These are phyloP conservation scores for Exophiala calicioides DNA, from an alignment of 2,329 filamentous ascomycete species.

Conservation along the genomic window DNA sequence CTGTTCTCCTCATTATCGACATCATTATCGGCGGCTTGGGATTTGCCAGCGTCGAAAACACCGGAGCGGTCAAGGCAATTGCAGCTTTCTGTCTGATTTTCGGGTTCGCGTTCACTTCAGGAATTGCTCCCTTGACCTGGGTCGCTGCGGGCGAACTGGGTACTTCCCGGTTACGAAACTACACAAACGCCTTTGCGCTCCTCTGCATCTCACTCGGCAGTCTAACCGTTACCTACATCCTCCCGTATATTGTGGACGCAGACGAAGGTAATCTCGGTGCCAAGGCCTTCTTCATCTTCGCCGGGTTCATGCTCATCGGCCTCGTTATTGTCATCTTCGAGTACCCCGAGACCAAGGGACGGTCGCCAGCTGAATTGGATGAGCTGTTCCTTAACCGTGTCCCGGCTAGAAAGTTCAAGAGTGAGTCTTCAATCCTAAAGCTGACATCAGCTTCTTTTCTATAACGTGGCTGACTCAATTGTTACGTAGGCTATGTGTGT, in stretches of 20 bases:
- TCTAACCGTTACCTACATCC: constrained; percentile 3
- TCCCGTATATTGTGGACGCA: constrained; percentile 8
- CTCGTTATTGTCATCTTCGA: constrained; percentile 65
- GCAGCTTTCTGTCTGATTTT: constrained; percentile 4
- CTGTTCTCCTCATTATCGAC: constrained; percentile 5
- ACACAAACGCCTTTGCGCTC: not conserved
- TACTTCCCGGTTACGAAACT: constrained; percentile 6
- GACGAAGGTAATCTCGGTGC: constrained; percentile 3
- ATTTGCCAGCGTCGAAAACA: constrained; percentile 1
- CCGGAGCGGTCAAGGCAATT: not conserved
- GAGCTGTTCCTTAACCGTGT: constrained; percentile 6
- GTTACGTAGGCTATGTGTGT: too few relatives aligned
- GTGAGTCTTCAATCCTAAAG: too few relatives aligned
- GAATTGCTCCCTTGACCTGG: not conserved
- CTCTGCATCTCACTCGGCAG: not conserved
- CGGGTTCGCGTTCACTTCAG: not conserved
- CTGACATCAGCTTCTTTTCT: too few relatives aligned
- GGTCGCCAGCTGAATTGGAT: constrained; percentile 70
- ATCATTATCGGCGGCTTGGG: constrained; percentile 2
- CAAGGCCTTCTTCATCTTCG: constrained; percentile 7
- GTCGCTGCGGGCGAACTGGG: not conserved
- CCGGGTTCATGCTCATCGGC: not conserved
- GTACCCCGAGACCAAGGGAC: constrained; percentile 70
- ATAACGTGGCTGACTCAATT: too few relatives aligned
- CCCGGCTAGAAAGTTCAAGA: constrained; percentile 4